Evolutionary conservation across 2,329 filamentous ascomycete species (phyloP).

Genomic region (Cyphellophora europaea): DNA sequence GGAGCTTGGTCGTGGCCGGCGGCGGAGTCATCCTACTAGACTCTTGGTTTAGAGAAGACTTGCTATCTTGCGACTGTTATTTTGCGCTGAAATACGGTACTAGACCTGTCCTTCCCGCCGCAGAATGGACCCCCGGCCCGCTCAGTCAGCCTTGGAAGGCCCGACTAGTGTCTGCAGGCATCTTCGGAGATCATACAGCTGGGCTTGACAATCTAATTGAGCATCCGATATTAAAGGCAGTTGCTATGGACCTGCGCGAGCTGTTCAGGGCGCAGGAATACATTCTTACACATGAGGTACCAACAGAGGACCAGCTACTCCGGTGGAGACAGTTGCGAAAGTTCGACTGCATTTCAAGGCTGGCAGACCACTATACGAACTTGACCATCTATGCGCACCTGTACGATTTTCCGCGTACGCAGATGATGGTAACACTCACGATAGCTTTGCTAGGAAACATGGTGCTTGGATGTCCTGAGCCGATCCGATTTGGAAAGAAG

Average conservation of each 20-base stretch:
- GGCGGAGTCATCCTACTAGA: slow-evolving; percentile 16
- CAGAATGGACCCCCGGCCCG: slow-evolving; percentile 16
- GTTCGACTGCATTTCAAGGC: slow-evolving; percentile 16
- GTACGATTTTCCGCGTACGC: slow-evolving; percentile 11
- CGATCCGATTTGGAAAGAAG: slow-evolving; percentile 16
- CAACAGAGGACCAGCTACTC: slow-evolving; percentile 14
- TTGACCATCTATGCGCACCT: slow-evolving; percentile 17
- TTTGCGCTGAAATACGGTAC: slow-evolving; percentile 18
- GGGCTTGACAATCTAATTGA: slow-evolving; percentile 14
- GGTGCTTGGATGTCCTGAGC: slow-evolving; percentile 16
- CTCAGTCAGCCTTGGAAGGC: slow-evolving; percentile 18
- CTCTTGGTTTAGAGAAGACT: slow-evolving; percentile 17
- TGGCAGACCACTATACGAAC: slow-evolving; percentile 15
- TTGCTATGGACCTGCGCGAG: slow-evolving; percentile 15
- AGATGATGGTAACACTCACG: slow-evolving; percentile 10
- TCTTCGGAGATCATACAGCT: slow-evolving; percentile 15
- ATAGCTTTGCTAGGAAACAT: slow-evolving; percentile 13
- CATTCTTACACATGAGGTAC: slow-evolving; percentile 10
- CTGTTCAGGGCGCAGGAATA: slow-evolving; percentile 15
- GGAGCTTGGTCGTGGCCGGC: slow-evolving; percentile 14
- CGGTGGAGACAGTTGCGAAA: slow-evolving; percentile 15
- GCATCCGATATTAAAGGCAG: slow-evolving; percentile 12
- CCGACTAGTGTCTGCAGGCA: slow-evolving; percentile 12
- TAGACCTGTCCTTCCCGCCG: slow-evolving; percentile 14
- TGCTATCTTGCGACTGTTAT: slow-evolving; percentile 16